A percentile compares a stretch with the other conserved stretches of the same genome.
phyloP scores from a whole-genome alignment of 1,284 basidiomycete genomes.

The Irpex rosettiformis region DNA sequence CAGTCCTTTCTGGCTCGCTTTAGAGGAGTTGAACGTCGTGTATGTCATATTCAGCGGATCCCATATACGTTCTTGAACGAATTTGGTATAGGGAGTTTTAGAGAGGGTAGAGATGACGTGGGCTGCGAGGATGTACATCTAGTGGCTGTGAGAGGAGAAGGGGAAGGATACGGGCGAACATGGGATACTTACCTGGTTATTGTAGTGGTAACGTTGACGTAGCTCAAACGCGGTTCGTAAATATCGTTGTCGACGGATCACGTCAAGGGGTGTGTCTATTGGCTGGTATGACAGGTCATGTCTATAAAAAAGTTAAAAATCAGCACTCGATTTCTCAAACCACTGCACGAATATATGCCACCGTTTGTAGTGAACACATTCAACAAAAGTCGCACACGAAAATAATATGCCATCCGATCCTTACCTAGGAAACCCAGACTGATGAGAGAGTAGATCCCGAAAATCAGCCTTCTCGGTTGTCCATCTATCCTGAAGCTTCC shows the following conservation, averaged over 20 bases:
- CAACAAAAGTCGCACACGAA: too few species aligned
- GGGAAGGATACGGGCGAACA: neutral
- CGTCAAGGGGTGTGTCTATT: slow-evolving; percentile 25
- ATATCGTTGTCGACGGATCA: slow-evolving; percentile 25
- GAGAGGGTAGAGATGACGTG: slow-evolving; percentile 30
- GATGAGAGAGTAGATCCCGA: slow-evolving; percentile 31
- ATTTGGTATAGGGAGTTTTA: slow-evolving; percentile 32
- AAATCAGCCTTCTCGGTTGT: slow-evolving; percentile 33
- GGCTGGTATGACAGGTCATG: slow-evolving; percentile 31
- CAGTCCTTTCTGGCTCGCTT: slow-evolving; percentile 31
- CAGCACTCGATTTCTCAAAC: neutral
- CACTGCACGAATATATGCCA: neutral
- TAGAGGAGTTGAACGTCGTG: slow-evolving; percentile 39
- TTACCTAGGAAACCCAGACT: slow-evolving; percentile 34
- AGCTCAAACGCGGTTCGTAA: slow-evolving; percentile 32
- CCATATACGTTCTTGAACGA: slow-evolving; percentile 39
- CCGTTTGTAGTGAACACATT: too few species aligned
- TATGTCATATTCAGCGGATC: slow-evolving; percentile 40
- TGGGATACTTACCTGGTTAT: slow-evolving; percentile 28
- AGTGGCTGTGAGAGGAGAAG: neutral
- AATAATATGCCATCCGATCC: too few species aligned
- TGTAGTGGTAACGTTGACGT: slow-evolving; percentile 33
- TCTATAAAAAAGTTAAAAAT: slow-evolving; percentile 3
- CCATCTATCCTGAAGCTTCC: slow-evolving; percentile 35
- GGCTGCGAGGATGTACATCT: slow-evolving; percentile 33